Base-by-base conservation (phyloP, 2,329 filamentous ascomycete species). In the Calcarisporium arbuscula region DNA sequence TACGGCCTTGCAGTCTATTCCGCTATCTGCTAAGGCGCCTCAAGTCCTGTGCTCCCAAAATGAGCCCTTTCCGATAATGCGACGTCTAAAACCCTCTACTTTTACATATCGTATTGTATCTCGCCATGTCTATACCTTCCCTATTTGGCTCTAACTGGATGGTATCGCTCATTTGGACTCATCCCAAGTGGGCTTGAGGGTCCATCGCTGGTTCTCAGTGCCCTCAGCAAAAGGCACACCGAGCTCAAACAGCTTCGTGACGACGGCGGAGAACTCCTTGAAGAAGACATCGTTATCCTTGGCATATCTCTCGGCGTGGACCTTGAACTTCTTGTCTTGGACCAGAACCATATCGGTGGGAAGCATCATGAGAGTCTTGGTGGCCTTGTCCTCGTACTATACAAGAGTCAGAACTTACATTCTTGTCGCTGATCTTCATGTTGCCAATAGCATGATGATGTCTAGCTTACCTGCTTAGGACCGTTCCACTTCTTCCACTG, bases 331-430 rank as follows among this genome's bases (percentile, higher is more conserved):
- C 75, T 90, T 90, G 67, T 96, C 90, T 67, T 89, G 77, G 54
- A 94, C 67, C 37, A 96, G 71, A 37, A 82, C 83, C 65, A 94
- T 80, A 56, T 98, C 90, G 46, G 87, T 84, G 34, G 92, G 92
- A 61, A 98, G 70, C 90, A 98, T 96, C 92, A 98, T 96, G 51
- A 96, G 68, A 27, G 74, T 73, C 76, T 94, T 89, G 53, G 82
- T 86, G 55, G 71, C 77, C 68, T 85, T 84, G 67, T 96, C 89
- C 67, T 94, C 81, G 58, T 82, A 90, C 74, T 94, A 39, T 90
- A 39, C 6, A 4, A 19, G 5, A 12, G 43, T 49, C 30, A 45
- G 42, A 21, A 40, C 18, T 25, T 16, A 18, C 4, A 22, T 34
- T 26, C n/a, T n/a, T n/a, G n/a, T n/a, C n/a, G n/a, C n/a, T n/a